phyloP scores from a whole-genome alignment of 768 basidiomycete genomes.

The Boletales sp. region DNA sequence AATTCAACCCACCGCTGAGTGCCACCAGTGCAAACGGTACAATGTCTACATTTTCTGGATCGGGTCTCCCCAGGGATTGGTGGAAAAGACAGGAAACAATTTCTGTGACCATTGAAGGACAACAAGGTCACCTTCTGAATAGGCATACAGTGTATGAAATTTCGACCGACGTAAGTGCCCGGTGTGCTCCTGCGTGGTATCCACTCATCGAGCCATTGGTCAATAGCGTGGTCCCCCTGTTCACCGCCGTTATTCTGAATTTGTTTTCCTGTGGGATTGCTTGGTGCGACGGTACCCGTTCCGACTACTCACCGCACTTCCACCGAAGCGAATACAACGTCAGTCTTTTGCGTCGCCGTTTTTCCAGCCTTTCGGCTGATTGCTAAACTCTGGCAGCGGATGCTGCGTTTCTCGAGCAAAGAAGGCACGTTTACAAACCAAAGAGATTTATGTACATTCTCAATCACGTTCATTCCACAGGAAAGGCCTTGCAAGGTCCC shows the following conservation, averaged over 20 bases:
- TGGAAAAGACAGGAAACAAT: conserved; percentile 81
- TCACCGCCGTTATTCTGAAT: conserved; percentile 88
- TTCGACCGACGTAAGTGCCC: conserved; percentile 61
- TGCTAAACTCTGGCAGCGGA: conserved; percentile 53
- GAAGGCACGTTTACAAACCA: conserved; percentile 49
- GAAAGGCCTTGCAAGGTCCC: conserved; percentile 73
- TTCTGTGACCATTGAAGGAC: conserved; percentile 70
- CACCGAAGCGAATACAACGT: conserved; percentile 92
- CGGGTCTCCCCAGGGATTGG: conserved; percentile 76
- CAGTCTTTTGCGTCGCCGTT: conserved; percentile 29
- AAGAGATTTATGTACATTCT: neutral
- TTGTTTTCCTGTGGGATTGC: conserved; percentile 85
- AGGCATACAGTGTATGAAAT: conserved; percentile 85
- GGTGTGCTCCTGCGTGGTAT: conserved; percentile 2
- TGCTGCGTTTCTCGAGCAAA: conserved; percentile 86
- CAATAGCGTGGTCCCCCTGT: conserved; percentile 64
- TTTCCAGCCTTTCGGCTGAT: conserved; percentile 4
- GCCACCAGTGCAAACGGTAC: conserved; percentile 37
- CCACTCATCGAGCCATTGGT: conserved; percentile 8
- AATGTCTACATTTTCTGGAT: conserved; percentile 61
- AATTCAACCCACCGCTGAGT: conserved; percentile 23
- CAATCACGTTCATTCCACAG: conserved; percentile 34
- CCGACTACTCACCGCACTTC: conserved; percentile 79
- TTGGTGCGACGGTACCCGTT: conserved; percentile 88
- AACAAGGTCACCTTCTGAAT: conserved; percentile 89